Conservation (phyloP, 495 filamentous ascomycete genomes). For the Penicillium daleae region DNA sequence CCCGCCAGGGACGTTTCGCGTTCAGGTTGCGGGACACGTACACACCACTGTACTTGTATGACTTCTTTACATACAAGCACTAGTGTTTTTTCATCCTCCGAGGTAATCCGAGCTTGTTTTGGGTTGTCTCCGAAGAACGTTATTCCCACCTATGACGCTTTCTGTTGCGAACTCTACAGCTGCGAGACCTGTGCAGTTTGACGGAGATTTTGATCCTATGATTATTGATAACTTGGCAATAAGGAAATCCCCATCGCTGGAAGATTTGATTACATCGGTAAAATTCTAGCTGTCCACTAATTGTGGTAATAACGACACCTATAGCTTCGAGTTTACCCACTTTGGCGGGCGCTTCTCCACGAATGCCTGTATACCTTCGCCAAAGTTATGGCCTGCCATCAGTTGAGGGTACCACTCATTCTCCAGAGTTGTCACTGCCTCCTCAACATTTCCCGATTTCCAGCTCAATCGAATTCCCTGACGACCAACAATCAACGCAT, state of each 20-base stretch:
- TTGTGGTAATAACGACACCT: background rate
- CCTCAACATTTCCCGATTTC: conserved; percentile 67
- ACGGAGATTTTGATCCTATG: background rate
- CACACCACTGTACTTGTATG: background rate
- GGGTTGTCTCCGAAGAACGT: background rate
- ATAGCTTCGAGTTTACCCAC: conserved; percentile 79
- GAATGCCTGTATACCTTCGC: conserved; percentile 78
- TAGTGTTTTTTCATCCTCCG: background rate
- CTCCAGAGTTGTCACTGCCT: conserved; percentile 60
- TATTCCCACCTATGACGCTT: background rate
- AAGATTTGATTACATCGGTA: background rate
- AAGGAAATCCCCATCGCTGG: too few relatives aligned
- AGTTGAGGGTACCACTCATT: conserved; percentile 63
- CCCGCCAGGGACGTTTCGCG: background rate
- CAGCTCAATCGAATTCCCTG: conserved; percentile 68
- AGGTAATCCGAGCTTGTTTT: background rate
- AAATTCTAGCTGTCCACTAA: background rate
- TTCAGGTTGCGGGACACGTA: background rate
- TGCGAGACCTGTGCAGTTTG: background rate
- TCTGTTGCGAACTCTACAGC: background rate
- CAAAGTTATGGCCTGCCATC: conserved; percentile 71
- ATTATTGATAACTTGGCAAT: background rate
- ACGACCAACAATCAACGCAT: conserved; percentile 68
- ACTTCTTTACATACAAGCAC: background rate
- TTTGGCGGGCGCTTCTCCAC: conserved; percentile 73